Evolutionary conservation across 345 rosid genomes (phyloP).

Genomic region (Acer yangbiense): DNA sequence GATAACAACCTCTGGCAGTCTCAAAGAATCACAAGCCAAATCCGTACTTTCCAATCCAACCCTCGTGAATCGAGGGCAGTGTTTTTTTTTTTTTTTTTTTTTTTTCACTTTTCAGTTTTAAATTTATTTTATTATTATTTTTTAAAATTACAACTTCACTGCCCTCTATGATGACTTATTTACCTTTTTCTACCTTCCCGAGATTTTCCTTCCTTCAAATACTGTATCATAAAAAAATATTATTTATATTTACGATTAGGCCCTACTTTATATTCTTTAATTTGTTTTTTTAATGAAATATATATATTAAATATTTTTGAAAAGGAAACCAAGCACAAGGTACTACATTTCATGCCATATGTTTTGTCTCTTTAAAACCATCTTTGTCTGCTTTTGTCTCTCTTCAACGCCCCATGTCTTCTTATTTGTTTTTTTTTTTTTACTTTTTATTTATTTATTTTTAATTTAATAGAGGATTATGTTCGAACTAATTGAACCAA

Average conservation of each 20-base stretch:
- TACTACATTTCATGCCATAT: slow-evolving; percentile 40
- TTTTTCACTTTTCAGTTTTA: neutral
- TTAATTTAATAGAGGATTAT: too few relatives aligned
- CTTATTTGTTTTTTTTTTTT: neutral
- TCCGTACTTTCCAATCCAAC: slow-evolving; percentile 28
- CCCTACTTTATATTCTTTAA: neutral
- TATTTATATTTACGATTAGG: neutral
- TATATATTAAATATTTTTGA: neutral
- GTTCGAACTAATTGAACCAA: too few relatives aligned
- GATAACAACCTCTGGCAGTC: slow-evolving; percentile 52
- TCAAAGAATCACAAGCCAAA: slow-evolving; percentile 26
- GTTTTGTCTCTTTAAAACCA: slow-evolving; percentile 57
- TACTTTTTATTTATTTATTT: neutral
- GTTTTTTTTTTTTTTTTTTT: slow-evolving; percentile 17
- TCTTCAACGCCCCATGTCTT: slow-evolving; percentile 36
- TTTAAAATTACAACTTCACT: slow-evolving; percentile 6
- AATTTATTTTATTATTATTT: slow-evolving; percentile 13
- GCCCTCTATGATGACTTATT: slow-evolving; percentile 16
- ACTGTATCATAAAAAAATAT: neutral
- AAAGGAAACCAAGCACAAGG: slow-evolving; percentile 24
- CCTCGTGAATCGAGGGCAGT: slow-evolving; percentile 48
- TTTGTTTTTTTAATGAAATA: neutral
- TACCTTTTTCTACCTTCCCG: slow-evolving; percentile 14
- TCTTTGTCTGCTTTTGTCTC: slow-evolving; percentile 45
- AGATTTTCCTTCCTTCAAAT: slow-evolving; percentile 7